A percentile compares a stretch with the other conserved stretches of the same genome.
phyloP scores from a whole-genome alignment of 768 basidiomycete genomes.

The Boletus rubropictus region DNA sequence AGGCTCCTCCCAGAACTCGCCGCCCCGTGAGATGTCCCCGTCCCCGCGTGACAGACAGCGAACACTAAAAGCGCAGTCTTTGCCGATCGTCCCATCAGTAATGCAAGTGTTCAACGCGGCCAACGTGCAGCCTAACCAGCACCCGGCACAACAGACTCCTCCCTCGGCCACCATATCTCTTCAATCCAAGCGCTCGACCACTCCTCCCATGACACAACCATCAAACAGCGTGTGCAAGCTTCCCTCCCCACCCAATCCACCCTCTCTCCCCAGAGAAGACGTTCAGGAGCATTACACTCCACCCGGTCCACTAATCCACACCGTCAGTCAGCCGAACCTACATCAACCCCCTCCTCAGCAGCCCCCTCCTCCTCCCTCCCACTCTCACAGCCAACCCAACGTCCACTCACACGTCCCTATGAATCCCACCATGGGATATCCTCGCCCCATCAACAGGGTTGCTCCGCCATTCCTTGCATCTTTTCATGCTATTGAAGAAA shows the following conservation, averaged over 20 bases:
- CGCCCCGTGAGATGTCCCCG: conserved; percentile 39
- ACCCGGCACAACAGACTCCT: conserved; percentile 33
- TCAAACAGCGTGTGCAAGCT: conserved; percentile 32
- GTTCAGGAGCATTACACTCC: conserved; percentile 42
- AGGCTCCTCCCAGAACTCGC: conserved; percentile 28
- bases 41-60: conserved; percentile 46
- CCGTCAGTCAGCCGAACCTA: conserved; percentile 28
- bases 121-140: conserved; percentile 35
- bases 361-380: conserved; percentile 30
- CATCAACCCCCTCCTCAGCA: conserved; percentile 33
- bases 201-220: conserved; percentile 32
- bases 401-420: conserved; percentile 23
- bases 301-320: conserved; percentile 32
- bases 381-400: conserved; percentile 28
- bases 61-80: conserved; percentile 51
- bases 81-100: conserved; percentile 56
- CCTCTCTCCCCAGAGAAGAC: conserved; percentile 7
- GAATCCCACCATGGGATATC: conserved; percentile 43
- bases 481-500: conserved; percentile 49
- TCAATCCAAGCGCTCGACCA: conserved; percentile 29
- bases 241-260: conserved; percentile 18
- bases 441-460: conserved; percentile 59
- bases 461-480: conserved; percentile 52
- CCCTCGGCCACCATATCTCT: conserved; percentile 30
- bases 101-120: conserved; percentile 44